phyloP scores from a whole-genome alignment of 257 asterid species.

The Nicotiana attenuata region DNA sequence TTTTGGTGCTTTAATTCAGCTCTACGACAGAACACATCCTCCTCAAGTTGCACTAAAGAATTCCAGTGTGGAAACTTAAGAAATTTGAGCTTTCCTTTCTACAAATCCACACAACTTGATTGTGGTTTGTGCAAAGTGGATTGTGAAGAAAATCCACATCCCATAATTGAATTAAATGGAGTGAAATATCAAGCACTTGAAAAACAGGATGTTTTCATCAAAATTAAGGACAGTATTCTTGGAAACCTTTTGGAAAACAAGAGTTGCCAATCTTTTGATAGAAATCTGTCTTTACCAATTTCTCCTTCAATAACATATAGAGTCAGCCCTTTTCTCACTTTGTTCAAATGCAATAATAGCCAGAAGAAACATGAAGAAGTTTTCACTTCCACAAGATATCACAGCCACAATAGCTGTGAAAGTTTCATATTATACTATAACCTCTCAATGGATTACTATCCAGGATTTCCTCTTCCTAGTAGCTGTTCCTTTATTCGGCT shows the following conservation, averaged over 20 bases:
- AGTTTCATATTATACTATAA: not conserved
- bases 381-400: not conserved
- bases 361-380: not conserved
- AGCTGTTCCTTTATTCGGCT: not conserved
- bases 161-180: not conserved
- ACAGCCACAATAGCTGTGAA: not conserved
- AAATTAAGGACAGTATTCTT: not conserved
- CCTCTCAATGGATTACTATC: not conserved
- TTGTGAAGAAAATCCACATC: not conserved
- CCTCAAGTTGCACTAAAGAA: not conserved
- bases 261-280: not conserved
- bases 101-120: not conserved
- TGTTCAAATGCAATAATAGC: conserved; percentile 7
- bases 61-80: not conserved
- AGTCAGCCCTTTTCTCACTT: not conserved
- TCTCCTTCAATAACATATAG: conserved; percentile 4
- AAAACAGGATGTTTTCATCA: not conserved
- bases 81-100: conserved; percentile 8
- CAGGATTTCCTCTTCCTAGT: not conserved
- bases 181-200: not conserved
- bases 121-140: conserved; percentile 5
- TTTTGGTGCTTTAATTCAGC: not conserved
- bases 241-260: not conserved
- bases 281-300: not conserved
- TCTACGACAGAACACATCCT: not conserved